Conservation (phyloP, 768 basidiomycete species). For the Trametes gibbosa region DNA sequence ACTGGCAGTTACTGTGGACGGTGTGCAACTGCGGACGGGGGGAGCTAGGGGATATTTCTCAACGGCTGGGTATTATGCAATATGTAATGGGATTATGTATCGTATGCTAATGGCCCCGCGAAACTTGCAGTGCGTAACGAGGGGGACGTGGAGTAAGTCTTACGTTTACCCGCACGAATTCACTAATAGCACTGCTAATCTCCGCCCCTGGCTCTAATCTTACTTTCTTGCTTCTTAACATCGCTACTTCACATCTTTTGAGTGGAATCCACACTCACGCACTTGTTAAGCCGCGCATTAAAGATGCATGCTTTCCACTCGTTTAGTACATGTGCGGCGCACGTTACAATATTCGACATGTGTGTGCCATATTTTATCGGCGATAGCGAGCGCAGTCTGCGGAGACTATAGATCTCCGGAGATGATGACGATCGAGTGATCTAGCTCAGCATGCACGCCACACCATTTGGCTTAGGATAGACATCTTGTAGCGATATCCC, state of each 20-base stretch:
- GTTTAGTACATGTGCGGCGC: too few relatives aligned
- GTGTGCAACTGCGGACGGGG: neutral
- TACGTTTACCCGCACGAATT: constrained; percentile 6
- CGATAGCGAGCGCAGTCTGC: constrained; percentile 14
- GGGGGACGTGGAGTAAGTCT: constrained; percentile 3
- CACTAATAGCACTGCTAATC: neutral
- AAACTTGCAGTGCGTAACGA: neutral
- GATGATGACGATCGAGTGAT: neutral
- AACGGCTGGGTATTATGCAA: neutral
- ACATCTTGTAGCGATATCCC: too few relatives aligned
- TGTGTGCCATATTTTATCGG: neutral
- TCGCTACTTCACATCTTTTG: too few relatives aligned
- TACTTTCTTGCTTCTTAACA: too few relatives aligned
- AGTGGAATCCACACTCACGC: too few relatives aligned
- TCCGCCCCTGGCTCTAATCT: neutral
- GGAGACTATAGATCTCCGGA: constrained; percentile 13
- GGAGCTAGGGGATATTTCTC: neutral
- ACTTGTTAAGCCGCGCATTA: too few relatives aligned
- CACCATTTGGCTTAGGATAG: neutral
- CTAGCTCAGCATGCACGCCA: constrained; percentile 1
- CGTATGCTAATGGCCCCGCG: neutral
- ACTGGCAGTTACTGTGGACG: neutral
- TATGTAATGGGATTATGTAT: neutral
- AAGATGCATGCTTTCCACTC: too few relatives aligned
- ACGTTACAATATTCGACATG: neutral